These are phyloP conservation scores for Pelargonium cotyledonis DNA, from an alignment of 441 rosid species.

Conservation along the genomic window DNA sequence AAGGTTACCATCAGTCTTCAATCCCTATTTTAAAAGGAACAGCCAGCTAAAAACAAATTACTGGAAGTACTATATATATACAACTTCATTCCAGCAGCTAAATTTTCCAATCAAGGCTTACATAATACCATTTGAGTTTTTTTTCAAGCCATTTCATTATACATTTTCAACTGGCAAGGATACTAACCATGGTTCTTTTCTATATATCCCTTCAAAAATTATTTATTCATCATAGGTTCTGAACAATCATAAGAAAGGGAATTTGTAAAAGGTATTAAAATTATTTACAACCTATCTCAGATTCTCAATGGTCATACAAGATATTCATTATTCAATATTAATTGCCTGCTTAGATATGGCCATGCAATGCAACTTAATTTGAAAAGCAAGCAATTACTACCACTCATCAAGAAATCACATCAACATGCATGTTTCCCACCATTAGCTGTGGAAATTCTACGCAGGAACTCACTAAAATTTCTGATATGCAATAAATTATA, in stretches of 20 bases:
- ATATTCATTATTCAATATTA: no score
- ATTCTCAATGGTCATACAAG: no score
- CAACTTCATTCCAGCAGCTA: no score
- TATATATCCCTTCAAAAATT: neutral
- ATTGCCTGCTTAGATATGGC: neutral
- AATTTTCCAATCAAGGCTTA: neutral
- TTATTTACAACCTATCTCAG: neutral
- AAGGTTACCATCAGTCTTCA: constrained; percentile 13
- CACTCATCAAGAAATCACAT: neutral
- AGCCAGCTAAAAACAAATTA: neutral
- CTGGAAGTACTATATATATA: neutral
- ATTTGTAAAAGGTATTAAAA: neutral
- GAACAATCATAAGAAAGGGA: neutral
- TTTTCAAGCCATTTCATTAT: neutral
- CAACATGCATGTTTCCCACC: neutral
- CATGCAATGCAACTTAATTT: neutral
- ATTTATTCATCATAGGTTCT: neutral
- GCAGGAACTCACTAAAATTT: neutral
- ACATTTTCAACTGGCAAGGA: neutral
- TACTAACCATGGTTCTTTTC: neutral
- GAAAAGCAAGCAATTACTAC: neutral
- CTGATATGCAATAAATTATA: neutral
- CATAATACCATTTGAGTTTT: neutral
- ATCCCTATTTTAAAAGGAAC: neutral
- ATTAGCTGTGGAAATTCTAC: neutral